Evolutionary conservation across 1,284 basidiomycete genomes (phyloP).

Genomic region (Athelia sp.): DNA sequence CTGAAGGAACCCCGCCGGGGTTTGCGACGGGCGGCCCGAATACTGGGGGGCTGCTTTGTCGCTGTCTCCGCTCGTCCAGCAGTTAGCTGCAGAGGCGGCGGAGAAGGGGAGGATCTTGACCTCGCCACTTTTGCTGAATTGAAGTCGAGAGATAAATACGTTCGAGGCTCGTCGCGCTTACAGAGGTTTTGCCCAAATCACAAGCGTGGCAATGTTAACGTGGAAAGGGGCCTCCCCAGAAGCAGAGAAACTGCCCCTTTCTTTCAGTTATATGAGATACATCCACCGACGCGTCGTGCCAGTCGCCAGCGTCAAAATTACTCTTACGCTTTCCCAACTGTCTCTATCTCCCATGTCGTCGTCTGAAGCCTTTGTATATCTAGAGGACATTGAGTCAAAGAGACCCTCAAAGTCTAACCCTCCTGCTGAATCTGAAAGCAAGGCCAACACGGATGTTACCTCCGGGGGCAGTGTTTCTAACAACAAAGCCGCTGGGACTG

Average conservation of each 20-base stretch:
- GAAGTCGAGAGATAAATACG: not conserved
- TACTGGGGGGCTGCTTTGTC: slow-evolving; percentile 32
- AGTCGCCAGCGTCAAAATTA: too few relatives aligned
- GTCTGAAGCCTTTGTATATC: slow-evolving; percentile 39
- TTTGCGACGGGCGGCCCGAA: slow-evolving; percentile 30
- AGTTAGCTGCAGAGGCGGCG: slow-evolving; percentile 43
- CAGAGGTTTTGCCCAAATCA: not conserved
- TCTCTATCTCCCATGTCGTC: not conserved
- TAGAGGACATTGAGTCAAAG: slow-evolving; percentile 48
- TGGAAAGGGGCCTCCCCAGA: too few relatives aligned
- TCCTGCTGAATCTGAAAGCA: slow-evolving; percentile 1
- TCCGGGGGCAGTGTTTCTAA: slow-evolving; percentile 10
- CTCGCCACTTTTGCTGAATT: slow-evolving; percentile 57
- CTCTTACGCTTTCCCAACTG: too few relatives aligned
- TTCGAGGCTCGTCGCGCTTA: not conserved
- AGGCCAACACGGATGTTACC: not conserved
- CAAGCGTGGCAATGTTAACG: too few relatives aligned
- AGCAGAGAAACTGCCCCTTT: too few relatives aligned
- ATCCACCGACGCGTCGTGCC: slow-evolving; percentile 1
- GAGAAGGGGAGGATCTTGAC: slow-evolving; percentile 72
- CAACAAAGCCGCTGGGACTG: slow-evolving; percentile 15
- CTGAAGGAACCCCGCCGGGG: slow-evolving; percentile 19
- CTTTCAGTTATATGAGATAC: not conserved
- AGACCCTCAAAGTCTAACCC: slow-evolving; percentile 2
- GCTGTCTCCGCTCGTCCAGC: slow-evolving; percentile 37